Evolutionary conservation across 73 alveolate genomes (phyloP).

Genomic region (Paramecium biaurelia): DNA sequence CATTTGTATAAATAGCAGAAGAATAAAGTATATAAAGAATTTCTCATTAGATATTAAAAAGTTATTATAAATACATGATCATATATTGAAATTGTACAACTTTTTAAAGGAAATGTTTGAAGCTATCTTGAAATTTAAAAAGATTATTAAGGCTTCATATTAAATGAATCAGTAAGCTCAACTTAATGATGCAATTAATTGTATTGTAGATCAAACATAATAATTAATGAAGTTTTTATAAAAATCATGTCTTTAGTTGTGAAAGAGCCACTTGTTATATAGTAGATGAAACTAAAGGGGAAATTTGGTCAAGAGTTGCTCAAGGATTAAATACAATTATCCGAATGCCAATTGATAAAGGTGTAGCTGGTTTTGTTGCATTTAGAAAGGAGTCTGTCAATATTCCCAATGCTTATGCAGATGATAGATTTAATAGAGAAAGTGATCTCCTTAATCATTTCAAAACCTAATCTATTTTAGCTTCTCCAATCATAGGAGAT

Average conservation of each 20-base stretch:
- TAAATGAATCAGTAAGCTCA: conserved; percentile 44
- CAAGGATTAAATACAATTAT: conserved; percentile 76
- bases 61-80: conserved; percentile 27
- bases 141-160: conserved; percentile 48
- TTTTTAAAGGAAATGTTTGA: conserved; percentile 24
- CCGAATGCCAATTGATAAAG: conserved; percentile 70
- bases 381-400: conserved; percentile 59
- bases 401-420: conserved; percentile 70
- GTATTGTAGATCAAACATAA: conserved; percentile 65
- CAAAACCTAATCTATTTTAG: conserved; percentile 67
- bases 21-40: not conserved
- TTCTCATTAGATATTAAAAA: not conserved
- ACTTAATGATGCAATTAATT: conserved; percentile 64
- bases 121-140: conserved; percentile 39
- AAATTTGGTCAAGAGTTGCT: conserved; percentile 79
- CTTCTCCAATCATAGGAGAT: conserved; percentile 65
- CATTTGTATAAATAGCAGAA: not conserved
- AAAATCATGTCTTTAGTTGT: conserved; percentile 65
- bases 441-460: conserved; percentile 64
- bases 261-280: conserved; percentile 77
- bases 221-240: not conserved
- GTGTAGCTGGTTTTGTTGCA: conserved; percentile 75
- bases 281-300: conserved; percentile 82
- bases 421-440: conserved; percentile 74
- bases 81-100: not conserved